Evolutionary conservation across 2,329 filamentous ascomycete genomes (phyloP).

Genomic region (Botrytis hyacinthi): DNA sequence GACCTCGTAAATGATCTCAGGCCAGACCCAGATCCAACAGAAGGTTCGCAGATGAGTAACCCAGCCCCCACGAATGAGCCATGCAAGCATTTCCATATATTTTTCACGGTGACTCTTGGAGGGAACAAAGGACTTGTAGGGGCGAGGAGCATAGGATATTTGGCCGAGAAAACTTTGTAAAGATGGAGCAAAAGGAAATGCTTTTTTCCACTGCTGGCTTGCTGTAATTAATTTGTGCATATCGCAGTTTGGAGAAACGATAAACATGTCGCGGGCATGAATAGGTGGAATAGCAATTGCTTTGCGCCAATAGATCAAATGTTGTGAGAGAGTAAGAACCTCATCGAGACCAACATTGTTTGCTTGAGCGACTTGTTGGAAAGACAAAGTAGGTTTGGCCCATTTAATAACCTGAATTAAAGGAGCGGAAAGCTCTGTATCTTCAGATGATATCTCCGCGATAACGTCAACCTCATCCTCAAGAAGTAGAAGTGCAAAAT

Average conservation of each 20-base stretch:
- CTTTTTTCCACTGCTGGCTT: conserved; percentile 67
- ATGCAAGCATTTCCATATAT: conserved; percentile 89
- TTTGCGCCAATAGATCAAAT: conserved; percentile 94
- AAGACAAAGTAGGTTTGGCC: conserved; percentile 66
- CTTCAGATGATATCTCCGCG: conserved; percentile 72
- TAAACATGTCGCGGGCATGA: conserved; percentile 85
- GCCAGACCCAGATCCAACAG: conserved; percentile 80
- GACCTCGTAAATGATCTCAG: conserved; percentile 79
- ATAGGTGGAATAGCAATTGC: conserved; percentile 89
- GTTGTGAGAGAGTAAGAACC: conserved; percentile 82
- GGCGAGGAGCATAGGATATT: conserved; percentile 74
- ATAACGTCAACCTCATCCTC: conserved; percentile 74
- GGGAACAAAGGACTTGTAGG: conserved; percentile 81
- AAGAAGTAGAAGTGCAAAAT: conserved; percentile 82
- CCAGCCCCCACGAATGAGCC: conserved; percentile 90
- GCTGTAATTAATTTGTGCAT: conserved; percentile 68
- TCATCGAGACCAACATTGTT: conserved; percentile 74
- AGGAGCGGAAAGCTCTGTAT: conserved; percentile 70
- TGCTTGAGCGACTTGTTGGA: conserved; percentile 67
- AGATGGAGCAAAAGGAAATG: conserved; percentile 80
- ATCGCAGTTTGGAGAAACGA: conserved; percentile 87
- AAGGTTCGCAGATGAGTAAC: conserved; percentile 92
- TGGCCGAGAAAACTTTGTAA: conserved; percentile 84
- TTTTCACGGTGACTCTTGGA: conserved; percentile 82
- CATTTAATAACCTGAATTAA: conserved; percentile 80